Percentiles rank a stretch among this genome's conserved stretches.
Evolutionary conservation across 495 filamentous ascomycete genomes (phyloP).

Genomic region (Alectoria sarmentosa): DNA sequence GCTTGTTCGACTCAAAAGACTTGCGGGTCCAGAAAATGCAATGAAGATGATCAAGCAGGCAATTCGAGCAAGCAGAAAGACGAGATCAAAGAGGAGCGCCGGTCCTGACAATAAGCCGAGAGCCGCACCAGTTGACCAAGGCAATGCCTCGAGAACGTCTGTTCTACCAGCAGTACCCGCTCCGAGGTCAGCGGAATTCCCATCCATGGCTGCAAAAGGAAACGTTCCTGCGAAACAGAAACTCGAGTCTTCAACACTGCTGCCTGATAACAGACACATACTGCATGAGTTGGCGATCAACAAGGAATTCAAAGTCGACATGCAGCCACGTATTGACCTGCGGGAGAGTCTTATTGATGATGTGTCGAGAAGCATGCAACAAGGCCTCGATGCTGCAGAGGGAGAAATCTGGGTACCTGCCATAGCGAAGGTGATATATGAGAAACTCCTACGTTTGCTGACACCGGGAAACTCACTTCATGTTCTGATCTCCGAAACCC

Average conservation of each 20-base stretch:
- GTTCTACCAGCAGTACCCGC: constrained; percentile 37
- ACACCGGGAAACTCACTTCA: constrained; percentile 74
- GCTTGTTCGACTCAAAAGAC: constrained; percentile 79
- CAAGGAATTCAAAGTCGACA: constrained; percentile 63
- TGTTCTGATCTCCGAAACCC: constrained; percentile 72
- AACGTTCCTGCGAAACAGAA: constrained; percentile 36
- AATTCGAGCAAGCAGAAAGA: constrained; percentile 69
- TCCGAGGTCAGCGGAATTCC: constrained; percentile 34
- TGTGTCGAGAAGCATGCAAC: constrained; percentile 71
- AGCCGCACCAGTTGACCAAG: constrained; percentile 34
- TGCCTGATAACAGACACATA: constrained; percentile 78
- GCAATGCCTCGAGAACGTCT: constrained; percentile 26
- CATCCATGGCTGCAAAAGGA: constrained; percentile 31
- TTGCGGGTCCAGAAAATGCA: constrained; percentile 76
- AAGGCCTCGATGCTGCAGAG: constrained; percentile 61
- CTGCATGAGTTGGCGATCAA: constrained; percentile 92
- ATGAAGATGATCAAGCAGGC: constrained; percentile 77
- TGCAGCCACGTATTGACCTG: constrained; percentile 41
- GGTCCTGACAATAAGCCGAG: constrained; percentile 64
- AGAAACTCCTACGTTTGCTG: constrained; percentile 75
- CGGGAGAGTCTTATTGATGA: constrained; percentile 50
- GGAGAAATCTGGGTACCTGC: constrained; percentile 70
- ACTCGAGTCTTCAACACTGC: constrained; percentile 47
- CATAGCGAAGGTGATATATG: constrained; percentile 78
- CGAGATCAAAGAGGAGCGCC: constrained; percentile 60